These are phyloP conservation scores for Hysterangium stoloniferum DNA, from an alignment of 768 basidiomycete genomes.

Conservation along the genomic window DNA sequence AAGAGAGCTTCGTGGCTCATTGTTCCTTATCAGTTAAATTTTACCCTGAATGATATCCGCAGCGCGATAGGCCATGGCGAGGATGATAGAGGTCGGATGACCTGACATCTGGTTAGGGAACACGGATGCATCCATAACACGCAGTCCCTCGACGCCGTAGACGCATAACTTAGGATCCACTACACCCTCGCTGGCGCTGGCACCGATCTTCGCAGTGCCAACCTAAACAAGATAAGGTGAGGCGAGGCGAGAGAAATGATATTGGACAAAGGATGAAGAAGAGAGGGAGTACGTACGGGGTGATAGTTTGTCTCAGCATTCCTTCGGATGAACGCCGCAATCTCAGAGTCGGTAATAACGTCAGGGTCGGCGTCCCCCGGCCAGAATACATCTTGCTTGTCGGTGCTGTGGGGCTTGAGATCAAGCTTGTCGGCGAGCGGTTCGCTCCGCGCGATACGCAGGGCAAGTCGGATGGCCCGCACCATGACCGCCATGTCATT, in stretches of 20 bases:
- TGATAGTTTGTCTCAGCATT: constrained; percentile 6
- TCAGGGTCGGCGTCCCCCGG: constrained; percentile 16
- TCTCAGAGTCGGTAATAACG: constrained; percentile 1
- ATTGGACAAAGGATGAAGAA: no score
- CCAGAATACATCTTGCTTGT: constrained; percentile 13
- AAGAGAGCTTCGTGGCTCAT: not conserved
- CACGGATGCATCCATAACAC: constrained; percentile 17
- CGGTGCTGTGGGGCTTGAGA: constrained; percentile 6
- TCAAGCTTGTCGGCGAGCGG: constrained; percentile 11
- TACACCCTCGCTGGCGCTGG: constrained; percentile 26
- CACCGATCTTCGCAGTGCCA: not conserved
- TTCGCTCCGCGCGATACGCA: constrained; percentile 9
- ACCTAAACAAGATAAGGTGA: not conserved
- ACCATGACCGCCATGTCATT: constrained; percentile 14
- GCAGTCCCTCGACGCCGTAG: constrained; percentile 36
- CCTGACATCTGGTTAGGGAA: constrained; percentile 8
- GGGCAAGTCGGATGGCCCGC: constrained; percentile 12
- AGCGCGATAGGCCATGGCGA: constrained; percentile 1
- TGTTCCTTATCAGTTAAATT: not conserved
- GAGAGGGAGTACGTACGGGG: constrained; percentile 1
- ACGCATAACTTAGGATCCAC: constrained; percentile 39
- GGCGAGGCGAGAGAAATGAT: no score
- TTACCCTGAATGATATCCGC: not conserved
- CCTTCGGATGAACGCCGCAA: constrained; percentile 5
- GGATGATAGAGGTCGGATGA: constrained; percentile 2